Evolutionary conservation across 2,329 filamentous ascomycete genomes (phyloP).

Genomic region (Fusarium chlamydosporum): DNA sequence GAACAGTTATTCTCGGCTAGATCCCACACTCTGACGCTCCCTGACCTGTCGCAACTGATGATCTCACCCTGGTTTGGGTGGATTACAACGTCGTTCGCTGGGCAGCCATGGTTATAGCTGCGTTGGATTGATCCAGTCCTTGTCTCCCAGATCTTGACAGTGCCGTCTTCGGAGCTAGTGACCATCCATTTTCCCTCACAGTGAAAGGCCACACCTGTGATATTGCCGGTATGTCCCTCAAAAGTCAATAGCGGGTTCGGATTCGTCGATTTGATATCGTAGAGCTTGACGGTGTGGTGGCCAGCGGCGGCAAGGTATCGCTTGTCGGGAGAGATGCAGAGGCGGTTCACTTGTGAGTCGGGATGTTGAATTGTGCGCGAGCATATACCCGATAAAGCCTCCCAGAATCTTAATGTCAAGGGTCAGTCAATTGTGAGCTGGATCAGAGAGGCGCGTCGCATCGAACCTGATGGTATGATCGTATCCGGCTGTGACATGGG

Average conservation of each 20-base stretch:
- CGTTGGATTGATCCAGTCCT: conserved; percentile 87
- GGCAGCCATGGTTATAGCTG: conserved; percentile 89
- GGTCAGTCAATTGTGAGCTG: conserved; percentile 32
- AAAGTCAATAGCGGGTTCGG: conserved; percentile 93
- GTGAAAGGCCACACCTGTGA: conserved; percentile 97
- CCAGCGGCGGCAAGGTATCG: conserved; percentile 88
- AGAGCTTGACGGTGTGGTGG: conserved; percentile 92
- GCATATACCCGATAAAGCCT: conserved; percentile 96
- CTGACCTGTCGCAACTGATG: conserved; percentile 93
- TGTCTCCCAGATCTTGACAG: conserved; percentile 98
- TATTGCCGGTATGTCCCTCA: conserved; percentile 94
- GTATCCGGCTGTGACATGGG: conserved; percentile 65
- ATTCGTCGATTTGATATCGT: conserved; percentile 98
- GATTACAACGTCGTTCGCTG: conserved; percentile 98
- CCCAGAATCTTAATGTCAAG: conserved; percentile 82
- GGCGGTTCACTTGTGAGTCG: conserved; percentile 97
- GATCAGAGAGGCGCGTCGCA: conserved; percentile 30
- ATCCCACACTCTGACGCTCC: conserved; percentile 96
- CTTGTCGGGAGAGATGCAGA: conserved; percentile 99
- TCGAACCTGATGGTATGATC: conserved; percentile 73
- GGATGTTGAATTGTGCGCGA: conserved; percentile 98
- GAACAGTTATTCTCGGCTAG: conserved; percentile 96
- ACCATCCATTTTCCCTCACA: conserved; percentile 99
- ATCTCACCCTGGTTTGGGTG: conserved; percentile 99
- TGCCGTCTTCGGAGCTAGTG: conserved; percentile 95